Conservation (phyloP, 176 grass and related monocot genomes). For the Calamus simplicifolius region DNA sequence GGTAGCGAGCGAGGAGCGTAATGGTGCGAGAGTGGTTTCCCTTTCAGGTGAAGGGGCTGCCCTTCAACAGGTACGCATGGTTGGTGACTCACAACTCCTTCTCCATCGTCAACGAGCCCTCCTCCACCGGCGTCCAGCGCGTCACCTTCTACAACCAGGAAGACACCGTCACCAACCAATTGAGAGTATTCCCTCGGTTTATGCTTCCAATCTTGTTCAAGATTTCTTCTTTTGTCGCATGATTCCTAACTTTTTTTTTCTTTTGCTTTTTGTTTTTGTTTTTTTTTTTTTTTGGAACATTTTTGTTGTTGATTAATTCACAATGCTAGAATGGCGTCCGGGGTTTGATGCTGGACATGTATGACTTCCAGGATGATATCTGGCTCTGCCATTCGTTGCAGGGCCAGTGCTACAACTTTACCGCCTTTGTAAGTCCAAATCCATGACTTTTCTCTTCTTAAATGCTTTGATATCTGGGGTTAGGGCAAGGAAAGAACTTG, state of each 20-base stretch:
- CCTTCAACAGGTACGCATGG: slow-evolving; percentile 89
- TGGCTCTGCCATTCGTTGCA: slow-evolving; percentile 96
- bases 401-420: slow-evolving; percentile 97
- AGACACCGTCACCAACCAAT: slow-evolving; percentile 82
- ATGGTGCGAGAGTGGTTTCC: not conserved
- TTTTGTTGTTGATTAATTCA: not conserved
- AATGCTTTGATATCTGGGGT: no score
- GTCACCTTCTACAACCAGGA: slow-evolving; percentile 99
- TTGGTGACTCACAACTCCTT: slow-evolving; percentile 97
- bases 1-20: no score
- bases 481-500: no score
- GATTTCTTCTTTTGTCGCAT: no score
- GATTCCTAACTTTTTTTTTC: no score
- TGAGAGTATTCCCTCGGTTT: slow-evolving; percentile 32
- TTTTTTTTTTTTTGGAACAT: not conserved
- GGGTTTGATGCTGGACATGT: slow-evolving; percentile 97
- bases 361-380: slow-evolving; percentile 74
- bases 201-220: not conserved
- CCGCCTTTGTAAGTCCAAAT: slow-evolving; percentile 70
- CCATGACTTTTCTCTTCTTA: not conserved
- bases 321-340: slow-evolving; percentile 70
- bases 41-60: slow-evolving; percentile 62
- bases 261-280: no score
- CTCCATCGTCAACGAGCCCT: slow-evolving; percentile 81
- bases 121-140: slow-evolving; percentile 66